Evolutionary conservation across 1,139 yeast species (phyloP).

Genomic region (Zygosaccharomyces sapae): DNA sequence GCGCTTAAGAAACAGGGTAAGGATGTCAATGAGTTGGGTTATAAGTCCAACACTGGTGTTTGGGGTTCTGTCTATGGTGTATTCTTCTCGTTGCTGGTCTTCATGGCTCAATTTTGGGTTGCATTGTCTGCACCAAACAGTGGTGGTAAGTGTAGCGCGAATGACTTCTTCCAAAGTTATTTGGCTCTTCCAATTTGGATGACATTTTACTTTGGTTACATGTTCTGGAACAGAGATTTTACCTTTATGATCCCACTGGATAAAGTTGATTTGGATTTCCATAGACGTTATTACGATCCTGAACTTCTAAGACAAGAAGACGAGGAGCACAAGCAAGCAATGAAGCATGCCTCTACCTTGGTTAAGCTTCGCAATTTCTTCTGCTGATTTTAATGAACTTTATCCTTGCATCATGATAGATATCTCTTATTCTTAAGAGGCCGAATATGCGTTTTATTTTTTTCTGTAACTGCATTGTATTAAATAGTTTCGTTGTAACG

Average conservation of each 20-base stretch:
- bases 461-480: neutral
- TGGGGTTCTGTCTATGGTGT: conserved; percentile 68
- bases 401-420: conserved; percentile 1
- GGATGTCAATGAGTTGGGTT: conserved; percentile 62
- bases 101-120: conserved; percentile 79
- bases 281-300: conserved; percentile 53
- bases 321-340: conserved; percentile 44
- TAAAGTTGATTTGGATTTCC: conserved; percentile 50
- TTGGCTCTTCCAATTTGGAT: conserved; percentile 53
- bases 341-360: conserved; percentile 38
- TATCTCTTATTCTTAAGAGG: neutral
- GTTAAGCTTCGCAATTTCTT: conserved; percentile 43
- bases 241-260: conserved; percentile 42
- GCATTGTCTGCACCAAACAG: conserved; percentile 66
- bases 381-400: conserved; percentile 39
- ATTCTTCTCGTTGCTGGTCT: conserved; percentile 54
- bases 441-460: neutral
- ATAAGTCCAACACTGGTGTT: conserved; percentile 63
- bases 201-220: conserved; percentile 48
- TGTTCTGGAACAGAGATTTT: conserved; percentile 46
- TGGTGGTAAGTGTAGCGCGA: conserved; percentile 45
- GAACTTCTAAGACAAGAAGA: conserved; percentile 50
- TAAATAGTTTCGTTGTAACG: conserved; percentile 2
- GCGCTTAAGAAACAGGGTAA: conserved; percentile 68
- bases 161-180: conserved; percentile 49